Percentiles rank a stretch among this genome's conserved stretches.
Evolutionary conservation across 2,329 filamentous ascomycete genomes (phyloP).

Genomic region (Calonectria fujianensis): DNA sequence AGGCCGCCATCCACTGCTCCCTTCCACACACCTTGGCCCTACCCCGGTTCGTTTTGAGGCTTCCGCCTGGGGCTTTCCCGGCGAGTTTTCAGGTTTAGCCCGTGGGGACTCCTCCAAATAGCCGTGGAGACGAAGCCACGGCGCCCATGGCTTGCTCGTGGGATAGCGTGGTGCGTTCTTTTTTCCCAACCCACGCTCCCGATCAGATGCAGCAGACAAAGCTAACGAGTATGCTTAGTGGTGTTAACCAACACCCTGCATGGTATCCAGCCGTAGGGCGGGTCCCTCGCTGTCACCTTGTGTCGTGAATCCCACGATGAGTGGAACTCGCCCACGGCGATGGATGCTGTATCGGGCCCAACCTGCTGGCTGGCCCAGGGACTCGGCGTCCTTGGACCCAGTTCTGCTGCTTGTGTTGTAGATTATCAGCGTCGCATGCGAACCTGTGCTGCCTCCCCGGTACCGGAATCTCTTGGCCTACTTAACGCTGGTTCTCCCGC

Average conservation of each 20-base stretch:
- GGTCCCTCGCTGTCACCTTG: constrained; percentile 1
- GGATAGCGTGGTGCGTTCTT: constrained; percentile 15
- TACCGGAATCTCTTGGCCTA: constrained; percentile 27
- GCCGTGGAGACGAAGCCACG: constrained; percentile 4
- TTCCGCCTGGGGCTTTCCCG: constrained; percentile 19
- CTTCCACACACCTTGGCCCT: neutral
- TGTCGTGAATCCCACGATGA: constrained; percentile 10
- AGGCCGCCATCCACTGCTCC: neutral
- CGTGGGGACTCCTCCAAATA: constrained; percentile 18
- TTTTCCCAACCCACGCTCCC: constrained; percentile 16
- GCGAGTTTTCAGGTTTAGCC: neutral
- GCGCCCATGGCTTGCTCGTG: constrained; percentile 7
- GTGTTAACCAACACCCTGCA: constrained; percentile 9
- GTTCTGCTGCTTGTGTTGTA: constrained; percentile 1
- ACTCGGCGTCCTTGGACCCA: neutral
- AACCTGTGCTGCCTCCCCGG: constrained; percentile 4
- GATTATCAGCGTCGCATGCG: neutral
- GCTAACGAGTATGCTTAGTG: constrained; percentile 16
- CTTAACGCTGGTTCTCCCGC: constrained; percentile 17
- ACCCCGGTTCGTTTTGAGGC: neutral
- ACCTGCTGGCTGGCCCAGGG: constrained; percentile 4
- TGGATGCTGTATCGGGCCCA: constrained; percentile 24
- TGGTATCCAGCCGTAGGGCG: constrained; percentile 6
- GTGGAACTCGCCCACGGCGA: constrained; percentile 22
- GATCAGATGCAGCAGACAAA: constrained; percentile 23